A percentile compares a stretch with the other conserved stretches of the same genome.
Evolutionary conservation across 257 asterid genomes (phyloP).

Genomic region (Cruciata laevipes): DNA sequence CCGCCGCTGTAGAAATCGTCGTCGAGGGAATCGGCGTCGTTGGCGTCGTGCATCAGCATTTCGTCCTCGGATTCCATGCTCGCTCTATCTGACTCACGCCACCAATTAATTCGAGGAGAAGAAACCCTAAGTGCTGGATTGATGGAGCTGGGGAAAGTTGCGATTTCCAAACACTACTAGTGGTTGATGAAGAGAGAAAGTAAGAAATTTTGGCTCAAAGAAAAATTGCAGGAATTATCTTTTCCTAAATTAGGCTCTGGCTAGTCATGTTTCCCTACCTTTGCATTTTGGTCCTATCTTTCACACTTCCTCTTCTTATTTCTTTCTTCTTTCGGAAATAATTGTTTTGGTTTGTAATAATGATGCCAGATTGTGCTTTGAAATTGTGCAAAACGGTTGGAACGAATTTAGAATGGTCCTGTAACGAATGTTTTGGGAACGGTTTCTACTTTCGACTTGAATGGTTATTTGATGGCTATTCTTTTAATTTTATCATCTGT

Average conservation of each 20-base stretch:
- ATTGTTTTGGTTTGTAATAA: no score
- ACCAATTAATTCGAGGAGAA: neutral
- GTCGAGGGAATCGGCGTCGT: constrained; percentile 37
- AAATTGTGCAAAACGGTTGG: no score
- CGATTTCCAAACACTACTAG: neutral
- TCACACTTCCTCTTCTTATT: no score
- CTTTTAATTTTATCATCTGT: no score
- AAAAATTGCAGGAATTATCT: neutral
- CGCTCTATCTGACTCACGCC: neutral
- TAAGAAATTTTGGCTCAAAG: neutral
- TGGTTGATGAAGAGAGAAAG: neutral
- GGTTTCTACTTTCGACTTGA: no score
- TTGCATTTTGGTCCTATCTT: no score
- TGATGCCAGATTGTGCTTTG: no score
- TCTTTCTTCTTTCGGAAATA: no score
- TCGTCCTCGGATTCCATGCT: constrained; percentile 71
- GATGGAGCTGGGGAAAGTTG: constrained; percentile 5
- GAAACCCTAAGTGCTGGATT: constrained; percentile 10
- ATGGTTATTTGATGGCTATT: no score
- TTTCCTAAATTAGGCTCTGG: neutral
- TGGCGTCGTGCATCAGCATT: constrained; percentile 48
- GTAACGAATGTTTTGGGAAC: no score
- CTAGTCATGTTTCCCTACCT: neutral
- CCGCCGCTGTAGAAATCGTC: constrained; percentile 56
- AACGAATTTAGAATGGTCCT: no score